Evolutionary conservation across 2,329 filamentous ascomycete genomes (phyloP), one percentile per base, ranked within the genome.

Genomic region (Lecanoromycetidae sp.): DNA sequence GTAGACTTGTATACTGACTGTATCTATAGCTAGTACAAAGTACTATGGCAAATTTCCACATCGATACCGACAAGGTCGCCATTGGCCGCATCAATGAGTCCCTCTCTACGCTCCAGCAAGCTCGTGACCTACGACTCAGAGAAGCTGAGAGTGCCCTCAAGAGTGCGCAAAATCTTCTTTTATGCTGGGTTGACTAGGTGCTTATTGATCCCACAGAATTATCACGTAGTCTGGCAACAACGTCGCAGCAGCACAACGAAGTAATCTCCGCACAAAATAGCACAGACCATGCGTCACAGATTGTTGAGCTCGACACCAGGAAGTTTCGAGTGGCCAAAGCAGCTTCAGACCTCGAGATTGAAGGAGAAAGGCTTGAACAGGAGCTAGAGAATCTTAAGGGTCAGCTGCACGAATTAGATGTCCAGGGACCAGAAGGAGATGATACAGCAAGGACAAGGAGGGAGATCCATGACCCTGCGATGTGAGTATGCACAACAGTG

Each of bases 321-420:
- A 95, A 95, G 61, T 96, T 96, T 67, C 82, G 87, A 56, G 82
- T 87, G 48, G 90, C 90, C n/a, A 96, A 96, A 66, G 79, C 84
- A 13, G 87, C 85, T 0, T 82, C 78, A 1, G 90, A 96, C 62
- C 71, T 91, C 5, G 88, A 95, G 69, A 87, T 90, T 60, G 91
- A 98, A 67, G 84, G 84, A n/a, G 90, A 96, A 70, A 75, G 90
- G n/a, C 70, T 96, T 37, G 80, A 84, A 48, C 77, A 79, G 5
- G 85, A 93, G 63, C 68, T 87, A 5, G 83, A 80, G 12, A 78
- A 88, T 58, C 68, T 95, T 48, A 78, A 79, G 52, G 80, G 80
- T 35, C 75, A 82, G 8, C 67, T 95, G 57, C 80, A 84, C 39
- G 87, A 93, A 63, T 67, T 96, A 36, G 90, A 96, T 61, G 71